Conservation (phyloP, 2,329 filamentous ascomycete species). For the Cladosporium sp. region DNA sequence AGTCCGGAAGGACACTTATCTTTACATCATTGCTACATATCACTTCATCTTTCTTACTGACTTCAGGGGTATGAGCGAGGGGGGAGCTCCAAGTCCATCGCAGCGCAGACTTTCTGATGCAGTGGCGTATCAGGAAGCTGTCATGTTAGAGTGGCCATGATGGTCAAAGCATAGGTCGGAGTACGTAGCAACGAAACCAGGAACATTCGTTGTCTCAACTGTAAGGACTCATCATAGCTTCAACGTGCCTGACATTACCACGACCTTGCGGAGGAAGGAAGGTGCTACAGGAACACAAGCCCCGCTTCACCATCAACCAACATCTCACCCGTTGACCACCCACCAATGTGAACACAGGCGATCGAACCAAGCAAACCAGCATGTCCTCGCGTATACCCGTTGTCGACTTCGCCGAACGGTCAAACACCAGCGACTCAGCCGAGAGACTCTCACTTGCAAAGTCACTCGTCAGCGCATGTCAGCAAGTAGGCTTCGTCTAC, state of each 20-base stretch:
- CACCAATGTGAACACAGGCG: background rate
- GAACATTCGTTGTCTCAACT: too few species aligned
- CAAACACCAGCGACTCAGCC: constrained; percentile 2
- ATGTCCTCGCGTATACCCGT: constrained; percentile 23
- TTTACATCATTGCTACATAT: too few species aligned
- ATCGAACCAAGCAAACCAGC: background rate
- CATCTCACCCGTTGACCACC: background rate
- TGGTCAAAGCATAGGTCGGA: too few species aligned
- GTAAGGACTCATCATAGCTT: background rate
- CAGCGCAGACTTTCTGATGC: too few species aligned
- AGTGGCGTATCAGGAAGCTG: too few species aligned
- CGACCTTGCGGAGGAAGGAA: background rate
- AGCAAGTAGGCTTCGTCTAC: constrained; percentile 44
- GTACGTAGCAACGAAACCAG: too few species aligned
- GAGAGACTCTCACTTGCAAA: constrained; percentile 27
- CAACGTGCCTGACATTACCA: background rate
- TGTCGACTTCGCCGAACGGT: constrained; percentile 27
- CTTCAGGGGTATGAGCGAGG: too few species aligned
- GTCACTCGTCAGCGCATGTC: constrained; percentile 42
- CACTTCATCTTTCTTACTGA: too few species aligned
- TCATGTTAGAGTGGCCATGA: too few species aligned
- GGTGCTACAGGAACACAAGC: background rate
- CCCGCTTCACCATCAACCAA: background rate
- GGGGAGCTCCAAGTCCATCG: too few species aligned
- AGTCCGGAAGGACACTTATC: too few species aligned